Conservation (phyloP, 1,284 basidiomycete species). For the Veloboletus limbatus region DNA sequence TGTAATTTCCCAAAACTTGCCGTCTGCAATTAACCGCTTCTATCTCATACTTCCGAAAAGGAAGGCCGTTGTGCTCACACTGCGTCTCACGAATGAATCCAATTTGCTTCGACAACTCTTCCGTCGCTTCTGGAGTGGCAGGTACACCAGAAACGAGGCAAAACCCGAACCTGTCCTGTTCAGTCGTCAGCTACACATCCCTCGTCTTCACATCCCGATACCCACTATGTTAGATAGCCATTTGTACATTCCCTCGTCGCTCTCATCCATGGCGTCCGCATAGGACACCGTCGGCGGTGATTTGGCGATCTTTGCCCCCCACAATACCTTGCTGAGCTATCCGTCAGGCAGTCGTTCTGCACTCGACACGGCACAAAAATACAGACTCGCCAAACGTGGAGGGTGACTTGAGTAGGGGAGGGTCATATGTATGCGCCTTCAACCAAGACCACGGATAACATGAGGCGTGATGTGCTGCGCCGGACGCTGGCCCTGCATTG, state of each 20-base stretch:
- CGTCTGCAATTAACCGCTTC: conserved; percentile 51
- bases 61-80: conserved; percentile 45
- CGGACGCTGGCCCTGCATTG: conserved; percentile 55
- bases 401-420: conserved; percentile 48
- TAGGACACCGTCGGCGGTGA: conserved; percentile 78
- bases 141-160: conserved; percentile 86
- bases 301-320: conserved; percentile 77
- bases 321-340: conserved; percentile 62
- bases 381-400: conserved; percentile 42
- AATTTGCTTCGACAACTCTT: conserved; percentile 74
- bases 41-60: conserved; percentile 4
- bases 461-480: conserved; percentile 58
- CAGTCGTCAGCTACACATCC: conserved; percentile 5
- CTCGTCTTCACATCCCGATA: conserved; percentile 12
- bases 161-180: conserved; percentile 83
- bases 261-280: conserved; percentile 68
- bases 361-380: neutral
- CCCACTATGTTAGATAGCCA: conserved; percentile 84
- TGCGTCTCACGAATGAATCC: conserved; percentile 93
- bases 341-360: neutral
- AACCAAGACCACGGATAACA: conserved; percentile 89
- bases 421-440: conserved; percentile 71
- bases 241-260: conserved; percentile 69
- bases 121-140: conserved; percentile 79
- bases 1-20: conserved; percentile 97